A percentile compares a stretch with the other conserved stretches of the same genome.
These are phyloP conservation scores for Puccinia coronata DNA, from an alignment of 1,284 basidiomycete genomes.

Conservation along the genomic window DNA sequence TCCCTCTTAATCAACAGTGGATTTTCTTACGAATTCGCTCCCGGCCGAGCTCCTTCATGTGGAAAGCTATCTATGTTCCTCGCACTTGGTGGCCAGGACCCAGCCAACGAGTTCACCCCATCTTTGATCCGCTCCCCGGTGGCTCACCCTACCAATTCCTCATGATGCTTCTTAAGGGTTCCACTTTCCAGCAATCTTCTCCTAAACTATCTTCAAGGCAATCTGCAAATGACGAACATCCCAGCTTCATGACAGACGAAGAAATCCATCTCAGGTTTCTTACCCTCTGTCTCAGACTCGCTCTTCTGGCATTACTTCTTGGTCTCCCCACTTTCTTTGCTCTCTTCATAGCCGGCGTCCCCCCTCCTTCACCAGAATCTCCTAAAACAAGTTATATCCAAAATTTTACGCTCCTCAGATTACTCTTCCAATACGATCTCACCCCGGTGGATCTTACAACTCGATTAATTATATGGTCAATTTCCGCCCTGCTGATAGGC, in stretches of 20 bases:
- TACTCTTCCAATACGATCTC: constrained; percentile 33
- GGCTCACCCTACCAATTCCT: constrained; percentile 24
- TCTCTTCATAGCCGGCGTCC: constrained; percentile 22
- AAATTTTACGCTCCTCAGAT: constrained; percentile 26
- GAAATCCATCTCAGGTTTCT: constrained; percentile 46
- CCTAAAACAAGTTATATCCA: not conserved
- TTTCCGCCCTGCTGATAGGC: constrained; percentile 20
- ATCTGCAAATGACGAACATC: not conserved
- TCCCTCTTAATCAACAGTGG: not conserved
- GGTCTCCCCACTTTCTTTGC: constrained; percentile 19
- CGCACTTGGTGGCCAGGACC: constrained; percentile 38
- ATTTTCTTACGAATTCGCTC: constrained; percentile 22
- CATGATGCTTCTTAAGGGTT: not conserved
- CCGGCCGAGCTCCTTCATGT: constrained; percentile 10
- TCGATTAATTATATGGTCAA: constrained; percentile 12
- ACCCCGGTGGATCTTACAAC: not conserved
- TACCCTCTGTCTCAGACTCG: constrained; percentile 29
- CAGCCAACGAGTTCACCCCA: constrained; percentile 2
- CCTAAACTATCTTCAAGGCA: too few relatives aligned
- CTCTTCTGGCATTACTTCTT: constrained; percentile 13
- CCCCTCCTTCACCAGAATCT: constrained; percentile 20
- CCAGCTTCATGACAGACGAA: constrained; percentile 8
- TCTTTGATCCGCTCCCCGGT: constrained; percentile 19
- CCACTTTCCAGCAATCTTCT: not conserved
- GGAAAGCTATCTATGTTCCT: constrained; percentile 37